Base-by-base conservation (phyloP, 805 yeast genomes). In the Metschnikowia cerradonensis region DNA sequence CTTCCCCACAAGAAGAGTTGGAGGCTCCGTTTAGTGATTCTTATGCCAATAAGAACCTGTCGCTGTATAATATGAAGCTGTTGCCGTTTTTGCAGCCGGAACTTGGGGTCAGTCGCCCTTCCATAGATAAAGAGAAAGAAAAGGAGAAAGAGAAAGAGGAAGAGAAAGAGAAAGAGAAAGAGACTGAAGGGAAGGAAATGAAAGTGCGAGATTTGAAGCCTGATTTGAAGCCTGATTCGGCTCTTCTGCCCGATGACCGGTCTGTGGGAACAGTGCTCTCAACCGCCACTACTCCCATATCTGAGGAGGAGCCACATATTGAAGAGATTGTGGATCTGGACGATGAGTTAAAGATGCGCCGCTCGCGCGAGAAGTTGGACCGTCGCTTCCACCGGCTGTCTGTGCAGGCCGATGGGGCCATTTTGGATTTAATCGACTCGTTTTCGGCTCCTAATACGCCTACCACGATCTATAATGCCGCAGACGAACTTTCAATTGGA, bases 1-100 rank as follows among this genome's bases (percentile, higher is more conserved):
- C 60, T 7, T 47, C 49, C 15, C 50, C 53, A 19, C 37, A 31
- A 32, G 52, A 45, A 3, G 56, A 50, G 23, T 36, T 26, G 17
- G 51, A 49, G 3, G 31, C 41, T 14, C 50, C 52, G 3, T 22
- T 91, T 63, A 97, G 97, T 59, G 35, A 40, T 22, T 1, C 50
- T 4, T 49, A 46, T 23, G 39, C 41, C 46, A 53, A 36, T 26
- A 41, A 48, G 17, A 47, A 44, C 38, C 36, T 45, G 32, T 53
- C 57, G 38, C 55, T 52, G 53, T 14, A 54, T 13, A 46, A 48
- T 11, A 17, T 53, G 19, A 52, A 54, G 32, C 51, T 40, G 48
- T 52, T 53, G 35, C 56, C 56, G 6, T 53, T 52, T 0, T 45
- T 47, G 15, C 56, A 46, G 20, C 48, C 51, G 6, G 40, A 35